A percentile compares a stretch with the other conserved stretches of the same genome.
These are phyloP conservation scores for Clausena lansium DNA, from an alignment of 345 rosid genomes.

Conservation along the genomic window DNA sequence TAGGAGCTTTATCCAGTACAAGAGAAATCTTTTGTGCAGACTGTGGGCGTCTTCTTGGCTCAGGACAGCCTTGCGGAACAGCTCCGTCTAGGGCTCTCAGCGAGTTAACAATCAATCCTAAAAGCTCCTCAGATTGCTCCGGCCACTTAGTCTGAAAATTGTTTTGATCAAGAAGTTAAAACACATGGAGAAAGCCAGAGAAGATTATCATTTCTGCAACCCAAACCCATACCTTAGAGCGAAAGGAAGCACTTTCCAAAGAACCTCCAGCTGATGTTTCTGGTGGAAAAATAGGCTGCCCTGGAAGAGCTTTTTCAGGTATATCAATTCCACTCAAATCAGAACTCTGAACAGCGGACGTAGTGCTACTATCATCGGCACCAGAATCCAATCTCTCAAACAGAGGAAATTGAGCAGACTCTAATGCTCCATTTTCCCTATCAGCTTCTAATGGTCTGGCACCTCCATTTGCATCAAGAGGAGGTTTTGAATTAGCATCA, in stretches of 20 bases:
- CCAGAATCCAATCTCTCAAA: conserved; percentile 74
- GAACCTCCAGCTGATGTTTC: conserved; percentile 59
- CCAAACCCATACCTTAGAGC: conserved; percentile 60
- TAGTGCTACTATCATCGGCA: conserved; percentile 55
- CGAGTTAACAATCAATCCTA: conserved; percentile 94
- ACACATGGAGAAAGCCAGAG: conserved; percentile 9
- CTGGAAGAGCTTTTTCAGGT: conserved; percentile 54
- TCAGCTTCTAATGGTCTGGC: conserved; percentile 59
- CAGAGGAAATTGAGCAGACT: conserved; percentile 54
- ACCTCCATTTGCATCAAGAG: conserved; percentile 45
- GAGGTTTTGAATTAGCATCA: conserved; percentile 45
- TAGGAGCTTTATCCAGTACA: conserved; percentile 93
- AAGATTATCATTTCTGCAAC: conserved; percentile 19
- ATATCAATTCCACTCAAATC: conserved; percentile 45
- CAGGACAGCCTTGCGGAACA: conserved; percentile 93
- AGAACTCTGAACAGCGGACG: conserved; percentile 77
- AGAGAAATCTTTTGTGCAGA: conserved; percentile 94
- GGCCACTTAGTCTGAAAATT: conserved; percentile 91
- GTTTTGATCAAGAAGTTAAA: conserved; percentile 25
- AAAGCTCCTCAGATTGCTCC: conserved; percentile 97
- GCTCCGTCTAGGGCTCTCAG: conserved; percentile 93
- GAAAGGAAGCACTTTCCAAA: conserved; percentile 54
- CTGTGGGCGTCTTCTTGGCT: conserved; percentile 89
- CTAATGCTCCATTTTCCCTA: conserved; percentile 61
- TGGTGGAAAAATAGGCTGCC: conserved; percentile 58